phyloP scores from a whole-genome alignment of 116 monocot species.

The Trichopus zeylanicus region DNA sequence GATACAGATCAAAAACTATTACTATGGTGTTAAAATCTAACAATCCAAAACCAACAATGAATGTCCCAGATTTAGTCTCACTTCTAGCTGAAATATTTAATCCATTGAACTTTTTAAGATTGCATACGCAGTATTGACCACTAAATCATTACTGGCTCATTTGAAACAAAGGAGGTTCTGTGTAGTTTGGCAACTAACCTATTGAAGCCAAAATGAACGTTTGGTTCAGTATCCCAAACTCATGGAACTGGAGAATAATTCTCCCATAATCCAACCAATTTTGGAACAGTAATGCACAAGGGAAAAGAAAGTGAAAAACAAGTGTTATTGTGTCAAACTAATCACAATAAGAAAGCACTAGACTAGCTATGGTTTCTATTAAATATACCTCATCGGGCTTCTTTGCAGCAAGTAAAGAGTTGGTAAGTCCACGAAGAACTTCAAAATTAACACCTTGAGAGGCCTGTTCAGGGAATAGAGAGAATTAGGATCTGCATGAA shows the following conservation, averaged over 20 bases:
- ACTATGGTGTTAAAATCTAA: too few relatives aligned
- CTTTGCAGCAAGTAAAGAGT: constrained; percentile 70
- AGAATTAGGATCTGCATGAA: neutral
- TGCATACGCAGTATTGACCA: too few relatives aligned
- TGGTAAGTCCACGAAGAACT: constrained; percentile 75
- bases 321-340: neutral
- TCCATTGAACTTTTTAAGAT: too few relatives aligned
- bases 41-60: too few relatives aligned
- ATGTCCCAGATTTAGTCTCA: too few relatives aligned
- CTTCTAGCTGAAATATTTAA: too few relatives aligned
- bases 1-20: too few relatives aligned
- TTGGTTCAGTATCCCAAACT: neutral
- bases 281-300: neutral
- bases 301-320: neutral
- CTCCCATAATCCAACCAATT: neutral
- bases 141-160: too few relatives aligned
- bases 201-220: too few relatives aligned
- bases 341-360: neutral
- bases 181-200: too few relatives aligned
- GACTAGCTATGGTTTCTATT: constrained; percentile 2
- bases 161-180: too few relatives aligned
- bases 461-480: constrained; percentile 21
- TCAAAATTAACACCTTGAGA: constrained; percentile 63
- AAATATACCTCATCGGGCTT: constrained; percentile 65
- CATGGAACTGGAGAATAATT: neutral